Evolutionary conservation across 78 protist species (phyloP).

Genomic region (Guillardia theta): DNA sequence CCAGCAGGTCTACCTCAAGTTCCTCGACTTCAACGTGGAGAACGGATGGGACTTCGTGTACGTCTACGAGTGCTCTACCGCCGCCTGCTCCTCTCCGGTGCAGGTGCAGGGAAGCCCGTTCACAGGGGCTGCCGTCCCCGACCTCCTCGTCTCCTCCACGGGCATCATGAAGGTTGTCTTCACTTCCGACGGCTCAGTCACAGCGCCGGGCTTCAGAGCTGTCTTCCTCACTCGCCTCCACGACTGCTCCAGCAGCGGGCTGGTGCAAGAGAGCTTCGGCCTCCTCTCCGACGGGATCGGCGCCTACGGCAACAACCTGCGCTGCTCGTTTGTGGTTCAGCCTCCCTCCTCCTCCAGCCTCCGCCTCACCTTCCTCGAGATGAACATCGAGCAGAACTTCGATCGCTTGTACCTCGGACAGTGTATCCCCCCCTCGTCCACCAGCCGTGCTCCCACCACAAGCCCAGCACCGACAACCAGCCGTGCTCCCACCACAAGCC

Average conservation of each 20-base stretch:
- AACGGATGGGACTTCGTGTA: not conserved
- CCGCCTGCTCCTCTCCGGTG: not conserved
- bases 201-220: not conserved
- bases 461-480: too few relatives aligned
- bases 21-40: not conserved
- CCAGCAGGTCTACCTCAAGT: not conserved
- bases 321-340: not conserved
- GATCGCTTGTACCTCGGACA: too few relatives aligned
- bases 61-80: not conserved
- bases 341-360: not conserved
- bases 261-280: not conserved
- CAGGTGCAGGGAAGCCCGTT: not conserved
- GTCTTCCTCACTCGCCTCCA: not conserved
- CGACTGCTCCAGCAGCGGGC: not conserved
- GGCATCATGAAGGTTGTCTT: not conserved
- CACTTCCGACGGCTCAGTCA: not conserved
- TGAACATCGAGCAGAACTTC: not conserved
- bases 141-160: not conserved
- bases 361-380: not conserved
- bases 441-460: too few relatives aligned
- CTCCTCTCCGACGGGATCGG: not conserved
- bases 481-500: too few relatives aligned
- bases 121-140: not conserved
- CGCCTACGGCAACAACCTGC: not conserved
- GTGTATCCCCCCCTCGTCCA: too few relatives aligned